phyloP scores from a whole-genome alignment of 305 asterid species.

The Salvia sclarea region DNA sequence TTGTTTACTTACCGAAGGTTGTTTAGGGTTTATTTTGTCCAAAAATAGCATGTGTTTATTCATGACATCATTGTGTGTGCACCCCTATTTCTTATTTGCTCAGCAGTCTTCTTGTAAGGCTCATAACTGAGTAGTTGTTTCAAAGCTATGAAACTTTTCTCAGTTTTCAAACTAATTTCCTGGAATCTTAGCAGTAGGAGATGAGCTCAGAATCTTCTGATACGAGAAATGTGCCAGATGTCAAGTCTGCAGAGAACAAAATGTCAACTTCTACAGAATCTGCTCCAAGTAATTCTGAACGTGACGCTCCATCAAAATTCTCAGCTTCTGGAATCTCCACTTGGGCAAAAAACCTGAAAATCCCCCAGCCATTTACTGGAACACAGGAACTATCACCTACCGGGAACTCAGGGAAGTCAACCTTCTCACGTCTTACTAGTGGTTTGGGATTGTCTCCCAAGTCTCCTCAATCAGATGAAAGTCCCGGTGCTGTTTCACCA shows the following conservation, averaged over 20 bases:
- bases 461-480: constrained; percentile 66
- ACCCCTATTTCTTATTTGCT: not conserved
- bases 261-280: constrained; percentile 46
- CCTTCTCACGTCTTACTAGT: constrained; percentile 77
- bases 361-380: constrained; percentile 76
- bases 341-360: constrained; percentile 90
- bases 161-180: constrained; percentile 21
- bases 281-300: constrained; percentile 47
- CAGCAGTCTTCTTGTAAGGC: not conserved
- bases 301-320: constrained; percentile 53
- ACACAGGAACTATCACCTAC: constrained; percentile 72
- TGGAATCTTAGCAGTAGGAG: constrained; percentile 31
- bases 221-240: constrained; percentile 42
- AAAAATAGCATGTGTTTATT: not conserved
- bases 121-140: constrained; percentile 21
- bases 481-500: constrained; percentile 59
- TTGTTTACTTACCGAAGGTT: not conserved
- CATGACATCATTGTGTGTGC: not conserved
- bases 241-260: constrained; percentile 38
- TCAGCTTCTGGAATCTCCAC: constrained; percentile 79
- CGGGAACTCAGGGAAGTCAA: constrained; percentile 63
- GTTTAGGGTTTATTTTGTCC: not conserved
- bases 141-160: constrained; percentile 23
- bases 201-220: constrained; percentile 66
- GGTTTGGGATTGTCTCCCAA: constrained; percentile 84